These are phyloP conservation scores for Rachicladosporium sp. DNA, from an alignment of 2,329 filamentous ascomycete species.

Conservation along the genomic window DNA sequence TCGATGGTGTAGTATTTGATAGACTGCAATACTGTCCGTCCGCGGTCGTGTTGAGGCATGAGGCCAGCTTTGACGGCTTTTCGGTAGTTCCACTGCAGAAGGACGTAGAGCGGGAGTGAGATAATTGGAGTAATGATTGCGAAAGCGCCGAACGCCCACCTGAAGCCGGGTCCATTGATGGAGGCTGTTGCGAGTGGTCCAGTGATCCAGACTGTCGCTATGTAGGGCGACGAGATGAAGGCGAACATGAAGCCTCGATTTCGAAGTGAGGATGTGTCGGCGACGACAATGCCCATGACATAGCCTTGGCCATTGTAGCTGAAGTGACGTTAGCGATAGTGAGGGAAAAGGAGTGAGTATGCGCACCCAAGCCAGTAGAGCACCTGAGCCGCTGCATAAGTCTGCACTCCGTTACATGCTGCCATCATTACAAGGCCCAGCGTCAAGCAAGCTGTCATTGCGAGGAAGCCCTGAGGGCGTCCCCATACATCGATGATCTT, in stretches of 20 bases:
- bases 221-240: constrained; percentile 50
- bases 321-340: too few relatives aligned
- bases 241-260: constrained; percentile 55
- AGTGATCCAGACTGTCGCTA: constrained; percentile 51
- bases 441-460: constrained; percentile 41
- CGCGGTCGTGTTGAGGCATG: constrained; percentile 30
- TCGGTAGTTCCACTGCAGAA: constrained; percentile 46
- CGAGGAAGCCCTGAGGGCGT: constrained; percentile 48
- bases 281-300: constrained; percentile 51
- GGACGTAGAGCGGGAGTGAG: constrained; percentile 45
- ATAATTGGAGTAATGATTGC: constrained; percentile 51
- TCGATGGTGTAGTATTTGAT: constrained; percentile 45
- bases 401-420: constrained; percentile 45
- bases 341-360: too few relatives aligned
- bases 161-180: constrained; percentile 33
- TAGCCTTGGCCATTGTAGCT: constrained; percentile 44
- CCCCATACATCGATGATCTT: constrained; percentile 58
- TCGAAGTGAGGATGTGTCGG: constrained; percentile 52
- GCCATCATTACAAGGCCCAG: constrained; percentile 55
- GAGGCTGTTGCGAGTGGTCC: constrained; percentile 27
- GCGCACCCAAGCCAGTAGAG: constrained; percentile 49
- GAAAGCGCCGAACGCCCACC: constrained; percentile 58
- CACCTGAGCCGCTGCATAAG: constrained; percentile 51
- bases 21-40: constrained; percentile 36
- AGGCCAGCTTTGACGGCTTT: constrained; percentile 47